Percentiles rank a stretch among this genome's conserved stretches.
Conservation (phyloP, 306 rosid genomes). For the Gastrolobium bilobum region DNA sequence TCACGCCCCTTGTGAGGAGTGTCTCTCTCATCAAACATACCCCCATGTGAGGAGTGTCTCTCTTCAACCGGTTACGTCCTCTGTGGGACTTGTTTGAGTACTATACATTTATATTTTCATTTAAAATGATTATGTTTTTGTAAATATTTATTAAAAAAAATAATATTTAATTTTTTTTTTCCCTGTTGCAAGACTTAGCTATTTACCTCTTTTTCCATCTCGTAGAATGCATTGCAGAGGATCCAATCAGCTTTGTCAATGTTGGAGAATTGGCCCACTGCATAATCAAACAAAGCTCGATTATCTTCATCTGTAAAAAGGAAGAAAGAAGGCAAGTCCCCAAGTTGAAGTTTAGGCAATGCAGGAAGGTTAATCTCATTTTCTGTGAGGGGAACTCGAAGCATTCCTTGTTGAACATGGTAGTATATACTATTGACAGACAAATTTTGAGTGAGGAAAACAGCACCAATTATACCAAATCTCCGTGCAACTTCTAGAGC, state of each 20-base stretch:
- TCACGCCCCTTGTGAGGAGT: no score
- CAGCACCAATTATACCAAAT: conserved; percentile 38
- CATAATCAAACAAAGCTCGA: neutral
- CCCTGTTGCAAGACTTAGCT: no score
- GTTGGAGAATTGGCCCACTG: conserved; percentile 42
- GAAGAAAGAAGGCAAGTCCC: conserved; percentile 36
- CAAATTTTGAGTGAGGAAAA: conserved; percentile 15
- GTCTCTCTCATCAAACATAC: no score
- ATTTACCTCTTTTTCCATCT: no score
- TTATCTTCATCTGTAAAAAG: neutral
- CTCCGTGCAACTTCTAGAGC: conserved; percentile 47
- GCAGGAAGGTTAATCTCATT: conserved; percentile 29
- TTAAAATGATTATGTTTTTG: no score
- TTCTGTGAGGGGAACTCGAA: conserved; percentile 32
- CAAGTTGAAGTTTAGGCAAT: neutral
- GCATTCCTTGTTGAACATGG: conserved; percentile 10
- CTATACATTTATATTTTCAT: no score
- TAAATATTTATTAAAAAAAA: no score
- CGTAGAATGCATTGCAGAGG: neutral
- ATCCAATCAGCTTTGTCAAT: conserved; percentile 27
- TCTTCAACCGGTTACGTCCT: no score
- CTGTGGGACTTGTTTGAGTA: no score
- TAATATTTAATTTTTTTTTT: no score
- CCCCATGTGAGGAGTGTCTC: no score
- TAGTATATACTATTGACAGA: neutral